These are phyloP conservation scores for Cenchrus fungigraminus DNA, from an alignment of 176 grass and related monocot species.

Conservation along the genomic window DNA sequence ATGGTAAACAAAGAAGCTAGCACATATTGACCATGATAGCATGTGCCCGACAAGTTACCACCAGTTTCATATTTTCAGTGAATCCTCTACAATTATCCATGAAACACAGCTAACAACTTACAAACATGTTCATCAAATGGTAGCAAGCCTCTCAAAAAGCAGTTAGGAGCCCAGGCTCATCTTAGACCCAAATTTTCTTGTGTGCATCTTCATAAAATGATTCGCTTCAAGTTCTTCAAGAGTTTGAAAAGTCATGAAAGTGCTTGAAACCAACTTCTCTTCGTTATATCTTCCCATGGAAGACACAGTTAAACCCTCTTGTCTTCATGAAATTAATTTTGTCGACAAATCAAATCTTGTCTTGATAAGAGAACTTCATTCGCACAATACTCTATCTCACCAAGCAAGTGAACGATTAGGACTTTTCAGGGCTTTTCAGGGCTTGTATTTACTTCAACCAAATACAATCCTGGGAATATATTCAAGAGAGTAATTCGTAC, in stretches of 20 bases:
- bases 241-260: conserved; percentile 57
- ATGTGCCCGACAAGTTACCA: conserved; percentile 41
- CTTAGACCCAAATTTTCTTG: conserved; percentile 55
- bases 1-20: conserved; percentile 13
- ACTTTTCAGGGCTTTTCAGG: conserved; percentile 43
- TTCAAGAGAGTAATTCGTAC: conserved; percentile 54
- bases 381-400: conserved; percentile 57
- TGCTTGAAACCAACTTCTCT: conserved; percentile 71
- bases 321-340: conserved; percentile 59
- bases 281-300: conserved; percentile 67
- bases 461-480: conserved; percentile 78
- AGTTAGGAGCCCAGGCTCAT: conserved; percentile 45
- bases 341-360: conserved; percentile 51
- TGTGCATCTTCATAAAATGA: conserved; percentile 55
- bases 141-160: conserved; percentile 58
- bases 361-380: conserved; percentile 59
- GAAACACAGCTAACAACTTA: conserved; percentile 64
- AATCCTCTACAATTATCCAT: conserved; percentile 51
- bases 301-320: conserved; percentile 43
- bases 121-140: conserved; percentile 67
- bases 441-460: conserved; percentile 80
- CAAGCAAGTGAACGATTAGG: conserved; percentile 59
- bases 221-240: conserved; percentile 67
- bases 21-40: conserved; percentile 24
- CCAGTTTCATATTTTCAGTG: conserved; percentile 42